These are phyloP conservation scores for Oldenlandia corymbosa DNA, from an alignment of 257 asterid species.

Conservation along the genomic window DNA sequence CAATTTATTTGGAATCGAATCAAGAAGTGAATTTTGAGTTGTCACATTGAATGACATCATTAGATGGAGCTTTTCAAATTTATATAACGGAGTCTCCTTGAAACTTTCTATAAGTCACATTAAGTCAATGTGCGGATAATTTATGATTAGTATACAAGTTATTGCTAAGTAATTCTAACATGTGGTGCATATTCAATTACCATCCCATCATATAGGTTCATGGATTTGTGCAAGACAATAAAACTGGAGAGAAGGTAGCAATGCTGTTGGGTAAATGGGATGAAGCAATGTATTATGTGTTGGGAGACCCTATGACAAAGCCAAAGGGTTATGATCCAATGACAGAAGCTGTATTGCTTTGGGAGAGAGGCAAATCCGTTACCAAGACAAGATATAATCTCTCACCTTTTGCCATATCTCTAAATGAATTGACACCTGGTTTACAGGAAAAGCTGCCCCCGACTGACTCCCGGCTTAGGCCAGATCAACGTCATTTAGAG, in stretches of 20 bases:
- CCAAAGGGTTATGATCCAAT: slow-evolving; percentile 97
- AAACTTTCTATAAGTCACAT: background rate
- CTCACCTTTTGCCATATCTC: slow-evolving; percentile 86
- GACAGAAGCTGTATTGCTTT: slow-evolving; percentile 83
- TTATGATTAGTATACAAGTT: too few relatives aligned
- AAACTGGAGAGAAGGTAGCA: slow-evolving; percentile 93
- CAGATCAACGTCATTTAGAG: slow-evolving; percentile 95
- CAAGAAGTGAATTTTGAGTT: too few relatives aligned
- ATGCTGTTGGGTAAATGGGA: slow-evolving; percentile 94
- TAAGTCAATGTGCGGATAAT: background rate
- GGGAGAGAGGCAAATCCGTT: slow-evolving; percentile 87
- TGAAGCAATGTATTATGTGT: slow-evolving; percentile 89
- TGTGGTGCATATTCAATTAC: background rate
- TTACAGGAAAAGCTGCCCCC: slow-evolving; percentile 77
- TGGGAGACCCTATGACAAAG: slow-evolving; percentile 90
- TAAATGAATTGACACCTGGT: slow-evolving; percentile 83
- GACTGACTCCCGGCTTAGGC: slow-evolving; percentile 90
- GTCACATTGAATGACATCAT: too few relatives aligned
- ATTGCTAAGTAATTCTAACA: background rate
- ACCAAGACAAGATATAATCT: slow-evolving; percentile 89
- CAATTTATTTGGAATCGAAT: too few relatives aligned
- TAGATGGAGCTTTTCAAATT: background rate
- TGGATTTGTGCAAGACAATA: slow-evolving; percentile 96
- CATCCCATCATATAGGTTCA: slow-evolving; percentile 58
- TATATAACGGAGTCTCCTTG: background rate